phyloP scores from a whole-genome alignment of 108 stramenopile species.

The Pseudonitzschia multiseries region DNA sequence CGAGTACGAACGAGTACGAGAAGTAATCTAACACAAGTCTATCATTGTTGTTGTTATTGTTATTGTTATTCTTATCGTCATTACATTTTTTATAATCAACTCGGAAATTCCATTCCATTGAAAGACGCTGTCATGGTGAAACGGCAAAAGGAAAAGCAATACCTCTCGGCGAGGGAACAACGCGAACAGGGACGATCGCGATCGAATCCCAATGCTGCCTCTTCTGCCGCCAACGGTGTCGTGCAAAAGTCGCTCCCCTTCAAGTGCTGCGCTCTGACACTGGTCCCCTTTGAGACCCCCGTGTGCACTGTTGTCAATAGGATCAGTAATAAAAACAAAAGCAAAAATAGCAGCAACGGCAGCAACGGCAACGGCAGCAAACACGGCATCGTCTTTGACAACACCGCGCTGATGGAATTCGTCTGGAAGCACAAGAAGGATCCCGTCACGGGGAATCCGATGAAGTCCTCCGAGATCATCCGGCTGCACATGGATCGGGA shows the following conservation, averaged over 20 bases:
- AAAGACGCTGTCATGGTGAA: slow-evolving; percentile 58
- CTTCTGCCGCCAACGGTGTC: background rate
- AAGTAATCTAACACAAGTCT: too few relatives aligned
- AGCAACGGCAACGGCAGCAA: background rate
- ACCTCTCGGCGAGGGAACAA: slow-evolving; percentile 77
- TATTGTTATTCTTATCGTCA: too few relatives aligned
- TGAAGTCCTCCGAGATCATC: slow-evolving; percentile 53
- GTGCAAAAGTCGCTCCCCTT: slow-evolving; percentile 82
- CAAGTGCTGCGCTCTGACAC: slow-evolving; percentile 93
- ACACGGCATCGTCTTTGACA: slow-evolving; percentile 90
- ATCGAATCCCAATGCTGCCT: slow-evolving; percentile 31
- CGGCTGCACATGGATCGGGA: slow-evolving; percentile 86
- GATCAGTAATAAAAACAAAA: background rate
- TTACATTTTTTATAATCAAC: too few relatives aligned
- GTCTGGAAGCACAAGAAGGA: slow-evolving; percentile 82
- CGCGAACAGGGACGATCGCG: slow-evolving; percentile 58
- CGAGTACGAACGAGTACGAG: too few relatives aligned
- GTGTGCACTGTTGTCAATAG: slow-evolving; percentile 51
- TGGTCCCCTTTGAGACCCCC: slow-evolving; percentile 78
- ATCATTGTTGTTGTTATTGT: too few relatives aligned
- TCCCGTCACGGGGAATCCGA: slow-evolving; percentile 79
- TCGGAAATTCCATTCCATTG: too few relatives aligned
- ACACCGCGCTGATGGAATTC: slow-evolving; percentile 80
- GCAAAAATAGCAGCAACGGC: too few relatives aligned
- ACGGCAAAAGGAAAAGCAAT: slow-evolving; percentile 87